These are phyloP conservation scores for Eremothecium gossypii DNA, from an alignment of 1,139 yeast species.

Conservation along the genomic window DNA sequence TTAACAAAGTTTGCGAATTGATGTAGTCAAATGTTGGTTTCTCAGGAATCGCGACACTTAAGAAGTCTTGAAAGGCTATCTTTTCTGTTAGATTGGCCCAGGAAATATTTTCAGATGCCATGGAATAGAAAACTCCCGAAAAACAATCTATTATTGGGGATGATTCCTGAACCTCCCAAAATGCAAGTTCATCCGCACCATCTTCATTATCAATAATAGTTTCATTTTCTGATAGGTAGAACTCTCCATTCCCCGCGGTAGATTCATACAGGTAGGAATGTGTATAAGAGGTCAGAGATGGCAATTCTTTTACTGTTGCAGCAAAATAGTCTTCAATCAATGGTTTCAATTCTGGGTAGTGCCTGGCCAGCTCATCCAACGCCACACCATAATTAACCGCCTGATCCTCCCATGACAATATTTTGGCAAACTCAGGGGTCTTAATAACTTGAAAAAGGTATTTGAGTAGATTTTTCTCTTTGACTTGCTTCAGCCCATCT, in stretches of 20 bases:
- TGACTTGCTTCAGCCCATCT: slow-evolving; percentile 57
- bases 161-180: slow-evolving; percentile 41
- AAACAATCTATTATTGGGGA: slow-evolving; percentile 27
- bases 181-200: slow-evolving; percentile 33
- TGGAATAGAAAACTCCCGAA: slow-evolving; percentile 26
- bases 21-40: slow-evolving; percentile 56
- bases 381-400: slow-evolving; percentile 53
- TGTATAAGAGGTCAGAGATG: slow-evolving; percentile 34
- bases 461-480: slow-evolving; percentile 38
- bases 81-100: slow-evolving; percentile 41
- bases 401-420: slow-evolving; percentile 40
- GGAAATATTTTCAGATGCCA: slow-evolving; percentile 28
- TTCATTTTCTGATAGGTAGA: slow-evolving; percentile 38
- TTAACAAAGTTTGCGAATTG: slow-evolving; percentile 45
- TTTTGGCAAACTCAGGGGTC: slow-evolving; percentile 41
- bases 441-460: slow-evolving; percentile 46
- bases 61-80: slow-evolving; percentile 39
- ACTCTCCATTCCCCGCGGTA: slow-evolving; percentile 30
- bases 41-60: slow-evolving; percentile 33
- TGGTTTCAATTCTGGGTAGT: slow-evolving; percentile 65
- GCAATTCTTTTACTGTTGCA: slow-evolving; percentile 39
- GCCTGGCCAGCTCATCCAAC: slow-evolving; percentile 77
- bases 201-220: slow-evolving; percentile 34
- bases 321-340: slow-evolving; percentile 45
- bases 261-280: slow-evolving; percentile 39